Evolutionary conservation across 306 rosid species (phyloP), one percentile per base, ranked within the genome.

Genomic region (Geum urbanum): DNA sequence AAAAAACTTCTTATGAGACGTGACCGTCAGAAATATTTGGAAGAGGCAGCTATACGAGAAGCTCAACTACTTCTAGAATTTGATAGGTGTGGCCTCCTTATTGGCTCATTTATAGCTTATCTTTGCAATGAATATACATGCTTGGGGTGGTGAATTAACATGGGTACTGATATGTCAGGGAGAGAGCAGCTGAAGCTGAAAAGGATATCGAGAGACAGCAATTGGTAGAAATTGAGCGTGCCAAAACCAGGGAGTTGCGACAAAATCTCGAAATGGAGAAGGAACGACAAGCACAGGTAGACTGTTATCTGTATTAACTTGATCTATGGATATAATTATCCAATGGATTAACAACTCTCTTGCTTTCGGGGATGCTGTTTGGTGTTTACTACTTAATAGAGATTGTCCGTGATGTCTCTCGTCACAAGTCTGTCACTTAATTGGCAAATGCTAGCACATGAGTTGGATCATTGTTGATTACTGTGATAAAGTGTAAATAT

Each of bases 231-330:
- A 67, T 83, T 22, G 96, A 92, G 87, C 89, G 92, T 65, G 88
- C 95, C 66, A 89, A 88, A 82, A 92, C 98, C 37, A 86, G 90
- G 87, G 98, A 92, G 79, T 72, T 92, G 69, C 92, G 94, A 44
- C 87, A 92, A 87, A 85, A 80, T 78, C 95, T 92, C 74, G 98
- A 92, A 22, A 79, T 92, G 79, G 98, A 92, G 81, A 92, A 92
- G 83, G 98, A 92, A 87, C 88, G 85, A 72, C 96, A 89, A 80
- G 76, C 90, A 67, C 98, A 92, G 95, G 98, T 87, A 81, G 60
- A 19, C 56, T 22, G 56, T 74, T 51, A 10, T 7, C 15, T 10
- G 8, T 43, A 58, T 39, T 47, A 11, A 58, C 19, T 56, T 53
- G 41, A 53, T 44, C 32, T 27, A 27, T 27, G 32, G 32, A 13